A percentile compares a stretch with the other conserved stretches of the same genome.
These are phyloP conservation scores for Brasenia schreberi DNA, from an alignment of 164 flowering plant genomes.

Conservation along the genomic window DNA sequence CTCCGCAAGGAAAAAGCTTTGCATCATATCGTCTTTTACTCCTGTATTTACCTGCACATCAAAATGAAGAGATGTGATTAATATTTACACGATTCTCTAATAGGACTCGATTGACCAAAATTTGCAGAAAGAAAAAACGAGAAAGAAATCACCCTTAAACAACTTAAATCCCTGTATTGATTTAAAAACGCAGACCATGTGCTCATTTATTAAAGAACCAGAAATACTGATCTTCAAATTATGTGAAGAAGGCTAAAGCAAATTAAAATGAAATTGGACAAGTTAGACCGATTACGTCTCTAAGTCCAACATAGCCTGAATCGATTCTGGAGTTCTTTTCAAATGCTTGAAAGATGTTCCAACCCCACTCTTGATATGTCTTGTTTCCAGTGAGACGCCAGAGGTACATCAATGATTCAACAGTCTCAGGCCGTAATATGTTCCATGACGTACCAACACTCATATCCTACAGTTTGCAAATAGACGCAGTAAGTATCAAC, in stretches of 20 bases:
- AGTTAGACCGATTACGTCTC: constrained; percentile 58
- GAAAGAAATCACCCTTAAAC: no score
- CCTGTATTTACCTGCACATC: constrained; percentile 58
- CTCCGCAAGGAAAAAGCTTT: constrained; percentile 96
- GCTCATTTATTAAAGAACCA: no score
- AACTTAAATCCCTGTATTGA: no score
- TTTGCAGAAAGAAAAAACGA: no score
- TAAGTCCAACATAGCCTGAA: constrained; percentile 92
- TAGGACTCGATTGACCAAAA: no score
- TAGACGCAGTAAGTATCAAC: not conserved
- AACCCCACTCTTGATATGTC: constrained; percentile 99
- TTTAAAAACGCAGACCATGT: no score
- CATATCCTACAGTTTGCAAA: constrained; percentile 57
- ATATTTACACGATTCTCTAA: no score
- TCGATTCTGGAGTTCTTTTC: constrained; percentile 89
- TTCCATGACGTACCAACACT: constrained; percentile 98
- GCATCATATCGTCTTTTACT: constrained; percentile 90
- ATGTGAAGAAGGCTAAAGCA: not conserved
- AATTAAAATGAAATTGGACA: not conserved
- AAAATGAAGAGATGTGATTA: no score
- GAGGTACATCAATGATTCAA: constrained; percentile 91
- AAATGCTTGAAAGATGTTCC: constrained; percentile 98
- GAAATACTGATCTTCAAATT: no score
- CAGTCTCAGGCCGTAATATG: constrained; percentile 96
- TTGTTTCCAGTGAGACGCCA: constrained; percentile 95